Evolutionary conservation across 1,139 yeast species (phyloP).

Genomic region (Pichia sp.): DNA sequence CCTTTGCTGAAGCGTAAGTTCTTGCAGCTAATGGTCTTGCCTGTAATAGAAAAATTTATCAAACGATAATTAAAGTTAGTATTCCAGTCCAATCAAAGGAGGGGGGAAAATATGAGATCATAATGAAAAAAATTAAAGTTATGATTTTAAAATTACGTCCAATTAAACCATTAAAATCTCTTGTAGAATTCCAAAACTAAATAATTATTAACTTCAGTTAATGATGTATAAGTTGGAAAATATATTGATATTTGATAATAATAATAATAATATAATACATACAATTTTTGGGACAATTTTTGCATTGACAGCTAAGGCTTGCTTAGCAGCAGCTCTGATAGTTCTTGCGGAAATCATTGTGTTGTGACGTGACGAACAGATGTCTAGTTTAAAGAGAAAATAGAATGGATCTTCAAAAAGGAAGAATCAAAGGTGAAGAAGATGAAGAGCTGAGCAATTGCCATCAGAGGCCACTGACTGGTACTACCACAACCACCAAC

Average conservation of each 20-base stretch:
- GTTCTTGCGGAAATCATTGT: constrained; percentile 78
- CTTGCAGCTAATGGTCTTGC: constrained; percentile 71
- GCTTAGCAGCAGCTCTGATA: constrained; percentile 76
- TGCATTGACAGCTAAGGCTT: constrained; percentile 61
- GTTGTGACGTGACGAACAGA: constrained; percentile 10
- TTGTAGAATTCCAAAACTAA: no score
- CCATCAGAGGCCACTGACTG: background rate
- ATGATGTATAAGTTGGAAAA: no score
- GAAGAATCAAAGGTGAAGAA: background rate
- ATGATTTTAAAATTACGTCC: no score
- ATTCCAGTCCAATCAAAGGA: background rate
- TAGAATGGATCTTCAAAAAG: background rate
- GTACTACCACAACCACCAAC: background rate
- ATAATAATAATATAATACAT: constrained; percentile 32
- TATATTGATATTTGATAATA: no score
- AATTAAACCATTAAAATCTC: no score
- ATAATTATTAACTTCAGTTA: no score
- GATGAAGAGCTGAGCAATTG: constrained; percentile 1
- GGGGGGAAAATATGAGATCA: no score
- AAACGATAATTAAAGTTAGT: constrained; percentile 14
- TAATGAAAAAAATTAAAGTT: no score
- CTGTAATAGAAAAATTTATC: constrained; percentile 29
- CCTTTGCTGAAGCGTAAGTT: constrained; percentile 93
- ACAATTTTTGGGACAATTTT: constrained; percentile 54
- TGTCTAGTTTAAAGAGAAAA: background rate